Conservation (phyloP, 202 grass and related monocot genomes). For the Hordeum pubiflorum region DNA sequence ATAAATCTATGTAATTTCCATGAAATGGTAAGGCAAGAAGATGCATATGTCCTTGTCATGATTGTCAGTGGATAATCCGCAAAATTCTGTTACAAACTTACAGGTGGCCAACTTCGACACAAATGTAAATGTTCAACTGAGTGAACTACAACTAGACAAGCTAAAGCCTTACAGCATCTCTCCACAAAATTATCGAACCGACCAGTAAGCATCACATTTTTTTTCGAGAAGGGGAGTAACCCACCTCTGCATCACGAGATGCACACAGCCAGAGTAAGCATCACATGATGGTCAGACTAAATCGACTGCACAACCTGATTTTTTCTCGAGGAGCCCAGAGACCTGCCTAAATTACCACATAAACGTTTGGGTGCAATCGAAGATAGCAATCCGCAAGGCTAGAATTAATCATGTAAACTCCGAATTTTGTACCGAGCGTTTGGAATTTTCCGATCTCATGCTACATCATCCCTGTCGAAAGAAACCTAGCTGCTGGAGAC, state of each 20-base stretch:
- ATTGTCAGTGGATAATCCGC: neutral
- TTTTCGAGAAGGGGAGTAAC: no score
- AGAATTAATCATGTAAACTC: neutral
- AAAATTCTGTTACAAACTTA: neutral
- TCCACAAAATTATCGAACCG: neutral
- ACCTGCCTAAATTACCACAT: neutral
- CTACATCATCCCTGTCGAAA: neutral
- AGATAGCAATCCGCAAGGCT: neutral
- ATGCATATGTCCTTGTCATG: neutral
- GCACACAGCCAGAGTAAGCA: no score
- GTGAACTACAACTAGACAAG: neutral
- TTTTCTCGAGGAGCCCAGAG: neutral
- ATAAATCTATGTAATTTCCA: neutral
- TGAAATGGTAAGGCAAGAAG: neutral
- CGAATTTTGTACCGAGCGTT: neutral
- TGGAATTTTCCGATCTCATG: neutral
- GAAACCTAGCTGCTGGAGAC: neutral
- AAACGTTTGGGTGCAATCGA: neutral
- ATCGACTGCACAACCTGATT: neutral
- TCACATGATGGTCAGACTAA: neutral
- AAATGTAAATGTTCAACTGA: neutral
- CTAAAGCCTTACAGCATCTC: neutral
- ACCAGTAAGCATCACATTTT: neutral
- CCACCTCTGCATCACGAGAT: no score
- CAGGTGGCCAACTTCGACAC: neutral